A percentile compares a stretch with the other conserved stretches of the same genome.
These are phyloP conservation scores for Volutella citrinella DNA, from an alignment of 2,329 filamentous ascomycete species.

Conservation along the genomic window DNA sequence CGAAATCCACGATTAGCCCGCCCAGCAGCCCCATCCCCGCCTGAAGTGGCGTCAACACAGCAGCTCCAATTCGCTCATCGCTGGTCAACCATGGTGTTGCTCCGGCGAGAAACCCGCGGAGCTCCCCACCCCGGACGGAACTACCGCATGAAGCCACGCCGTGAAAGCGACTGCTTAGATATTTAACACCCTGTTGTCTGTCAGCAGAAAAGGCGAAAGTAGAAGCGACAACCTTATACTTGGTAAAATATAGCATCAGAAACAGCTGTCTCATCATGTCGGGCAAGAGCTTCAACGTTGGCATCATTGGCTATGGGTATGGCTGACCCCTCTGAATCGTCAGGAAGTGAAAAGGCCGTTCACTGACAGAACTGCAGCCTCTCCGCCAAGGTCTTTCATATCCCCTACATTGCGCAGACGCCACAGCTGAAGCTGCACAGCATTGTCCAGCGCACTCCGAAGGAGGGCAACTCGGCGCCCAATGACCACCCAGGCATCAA, in stretches of 20 bases:
- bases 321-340: constrained; percentile 13
- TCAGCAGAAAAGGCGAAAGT: no score
- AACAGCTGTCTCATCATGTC: no score
- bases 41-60: constrained; percentile 13
- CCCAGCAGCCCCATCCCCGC: constrained; percentile 6
- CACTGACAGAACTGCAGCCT: constrained; percentile 35
- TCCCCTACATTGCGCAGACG: constrained; percentile 69
- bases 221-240: no score
- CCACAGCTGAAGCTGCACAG: constrained; percentile 66
- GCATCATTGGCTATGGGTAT: constrained; percentile 51
- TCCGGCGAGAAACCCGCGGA: constrained; percentile 20
- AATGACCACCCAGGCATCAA: constrained; percentile 64
- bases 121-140: constrained; percentile 24
- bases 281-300: constrained; percentile 45
- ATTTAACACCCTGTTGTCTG: no score
- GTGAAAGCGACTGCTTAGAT: no score
- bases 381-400: constrained; percentile 78
- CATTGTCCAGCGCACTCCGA: constrained; percentile 72
- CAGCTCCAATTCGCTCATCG: constrained; percentile 8
- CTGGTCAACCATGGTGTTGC: background rate
- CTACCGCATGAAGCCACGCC: constrained; percentile 11
- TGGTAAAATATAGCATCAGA: no score
- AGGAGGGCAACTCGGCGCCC: constrained; percentile 61
- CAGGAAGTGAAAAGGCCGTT: constrained; percentile 11
- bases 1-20: constrained; percentile 17